Evolutionary conservation across 108 stramenopile genomes (phyloP).

Genomic region (Conticribra weissflogii): DNA sequence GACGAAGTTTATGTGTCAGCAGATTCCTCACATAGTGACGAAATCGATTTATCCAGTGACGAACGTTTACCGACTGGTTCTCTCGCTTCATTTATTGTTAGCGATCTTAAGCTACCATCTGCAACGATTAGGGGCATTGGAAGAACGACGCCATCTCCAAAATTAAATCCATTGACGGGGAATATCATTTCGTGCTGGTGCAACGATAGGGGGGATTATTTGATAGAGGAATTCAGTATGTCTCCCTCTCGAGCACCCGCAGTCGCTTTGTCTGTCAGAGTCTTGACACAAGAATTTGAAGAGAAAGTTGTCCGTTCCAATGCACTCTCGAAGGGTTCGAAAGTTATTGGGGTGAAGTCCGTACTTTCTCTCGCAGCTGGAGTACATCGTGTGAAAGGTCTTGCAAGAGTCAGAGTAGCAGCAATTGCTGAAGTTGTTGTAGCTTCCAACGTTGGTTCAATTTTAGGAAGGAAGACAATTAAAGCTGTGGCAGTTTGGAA

Average conservation of each 20-base stretch:
- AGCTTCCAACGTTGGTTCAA: constrained; percentile 15
- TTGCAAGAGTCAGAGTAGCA: constrained; percentile 66
- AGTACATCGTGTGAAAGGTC: constrained; percentile 59
- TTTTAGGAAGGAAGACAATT: constrained; percentile 33
- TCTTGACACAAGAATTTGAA: constrained; percentile 64
- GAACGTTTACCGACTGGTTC: constrained; percentile 10
- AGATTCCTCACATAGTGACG: no score
- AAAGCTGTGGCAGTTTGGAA: constrained; percentile 77
- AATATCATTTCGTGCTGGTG: constrained; percentile 66
- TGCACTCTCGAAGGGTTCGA: constrained; percentile 37
- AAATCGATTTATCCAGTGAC: constrained; percentile 3
- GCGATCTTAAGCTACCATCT: constrained; percentile 16
- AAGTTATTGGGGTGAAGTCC: constrained; percentile 51
- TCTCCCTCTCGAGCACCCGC: constrained; percentile 5
- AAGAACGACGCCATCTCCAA: constrained; percentile 40
- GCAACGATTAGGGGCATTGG: constrained; percentile 2
- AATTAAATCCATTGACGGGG: constrained; percentile 69
- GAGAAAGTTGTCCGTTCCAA: constrained; percentile 44
- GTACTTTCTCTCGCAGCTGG: constrained; percentile 68
- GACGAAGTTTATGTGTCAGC: constrained; percentile 10
- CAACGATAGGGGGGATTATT: constrained; percentile 27
- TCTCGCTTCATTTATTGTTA: constrained; percentile 29
- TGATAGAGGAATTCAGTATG: constrained; percentile 54
- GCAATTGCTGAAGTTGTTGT: constrained; percentile 59
- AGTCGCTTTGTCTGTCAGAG: constrained; percentile 45